Conservation (phyloP, 768 basidiomycete species). For the Hortiboletus flavorubellus region DNA sequence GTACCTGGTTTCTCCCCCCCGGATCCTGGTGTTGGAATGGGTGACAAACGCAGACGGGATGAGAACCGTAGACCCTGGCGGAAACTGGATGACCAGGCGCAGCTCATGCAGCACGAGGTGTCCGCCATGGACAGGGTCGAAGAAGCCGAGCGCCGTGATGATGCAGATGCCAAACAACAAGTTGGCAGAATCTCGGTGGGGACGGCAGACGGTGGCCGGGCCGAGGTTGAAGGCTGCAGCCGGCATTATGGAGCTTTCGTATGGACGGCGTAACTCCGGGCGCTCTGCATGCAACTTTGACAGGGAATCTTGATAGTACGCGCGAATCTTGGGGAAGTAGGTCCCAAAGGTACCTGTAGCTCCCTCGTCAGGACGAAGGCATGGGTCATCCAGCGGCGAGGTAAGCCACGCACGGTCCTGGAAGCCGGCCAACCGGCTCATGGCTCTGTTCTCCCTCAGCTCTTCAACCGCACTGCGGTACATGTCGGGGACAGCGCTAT, state of each 20-base stretch:
- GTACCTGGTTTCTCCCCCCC: not conserved
- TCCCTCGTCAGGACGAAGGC: too few relatives aligned
- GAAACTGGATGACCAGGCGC: not conserved
- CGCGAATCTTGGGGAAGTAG: not conserved
- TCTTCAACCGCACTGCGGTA: not conserved
- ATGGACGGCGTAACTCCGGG: not conserved
- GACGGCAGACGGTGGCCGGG: not conserved
- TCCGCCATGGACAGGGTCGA: not conserved
- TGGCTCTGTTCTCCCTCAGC: not conserved
- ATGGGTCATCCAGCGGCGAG: not conserved
- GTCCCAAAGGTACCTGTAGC: not conserved
- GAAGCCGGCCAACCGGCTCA: not conserved
- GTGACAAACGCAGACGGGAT: not conserved
- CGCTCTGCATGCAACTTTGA: accelerated
- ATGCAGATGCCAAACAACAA: conserved; percentile 2
- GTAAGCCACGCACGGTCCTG: not conserved
- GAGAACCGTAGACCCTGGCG: not conserved
- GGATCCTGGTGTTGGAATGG: not conserved
- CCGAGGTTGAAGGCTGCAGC: not conserved
- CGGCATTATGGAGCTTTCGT: not conserved
- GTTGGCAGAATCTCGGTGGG: conserved; percentile 1
- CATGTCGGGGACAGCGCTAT: accelerated
- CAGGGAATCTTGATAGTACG: not conserved
- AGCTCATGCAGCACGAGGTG: not conserved
- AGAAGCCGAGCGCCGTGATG: not conserved